Base-by-base conservation (phyloP, 1,139 yeast genomes). In the Debaryomyces robertsiae region DNA sequence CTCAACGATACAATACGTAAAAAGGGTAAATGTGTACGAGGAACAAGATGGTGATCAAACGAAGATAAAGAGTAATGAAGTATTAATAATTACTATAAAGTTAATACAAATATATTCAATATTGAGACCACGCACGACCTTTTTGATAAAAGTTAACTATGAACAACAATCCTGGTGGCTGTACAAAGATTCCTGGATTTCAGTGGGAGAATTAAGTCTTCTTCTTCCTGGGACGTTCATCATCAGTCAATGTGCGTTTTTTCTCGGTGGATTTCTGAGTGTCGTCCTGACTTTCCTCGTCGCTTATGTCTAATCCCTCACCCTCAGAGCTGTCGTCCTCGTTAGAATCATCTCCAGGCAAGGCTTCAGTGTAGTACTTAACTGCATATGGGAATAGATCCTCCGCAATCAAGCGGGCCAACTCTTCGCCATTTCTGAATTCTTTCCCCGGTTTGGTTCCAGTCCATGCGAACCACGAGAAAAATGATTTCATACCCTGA, bases 381-480 rank as follows among this genome's bases (percentile, higher is more conserved):
- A 84, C 81, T 13, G 90, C 86, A 53, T 80, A 79, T 15, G 89
- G 87, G 53, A 77, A 84, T 27, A 85, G 58, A 53, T 84, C 90
- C 32, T 84, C 89, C 2, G 75, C 69, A 11, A 85, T 67, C 38
- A 84, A 63, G 34, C 79, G 65, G 1, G 91, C 81, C 46, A 85
- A 67, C 10, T 82, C 88, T 48, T 81, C 90, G 10, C 91, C 93
- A 47, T 73, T 70, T 48, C 90, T 74, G 53, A 79, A 84, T 53
- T 84, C 91, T 54, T 84, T 84, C 1, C 87, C 87, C 1, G 85
- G 84, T 52, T 81, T 82, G 38, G 58, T 58, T 0, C 91, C 93
- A 0, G 91, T 83, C 93, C 93, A 84, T 34, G 67, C 65, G 53
- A 84, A 84, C 80, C 85, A 84, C 3, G 88, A 79, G 58, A 84